Conservation (phyloP, 805 yeast species). For the Cyberlindnera maritima region DNA sequence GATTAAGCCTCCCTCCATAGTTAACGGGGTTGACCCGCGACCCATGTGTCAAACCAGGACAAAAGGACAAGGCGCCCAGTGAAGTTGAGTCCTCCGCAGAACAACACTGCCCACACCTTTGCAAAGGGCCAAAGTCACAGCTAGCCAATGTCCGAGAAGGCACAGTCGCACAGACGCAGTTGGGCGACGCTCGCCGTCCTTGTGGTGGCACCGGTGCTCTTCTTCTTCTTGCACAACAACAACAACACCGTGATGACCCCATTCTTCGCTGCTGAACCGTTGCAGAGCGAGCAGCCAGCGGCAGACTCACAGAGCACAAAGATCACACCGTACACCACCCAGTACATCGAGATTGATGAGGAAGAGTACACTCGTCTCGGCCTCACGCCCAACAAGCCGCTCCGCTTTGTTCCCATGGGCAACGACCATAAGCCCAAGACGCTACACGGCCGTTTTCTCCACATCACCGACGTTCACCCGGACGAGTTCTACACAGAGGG, state of each 20-base stretch:
- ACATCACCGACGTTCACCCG: constrained; percentile 84
- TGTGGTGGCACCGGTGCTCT: not conserved
- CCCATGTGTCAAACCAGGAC: not conserved
- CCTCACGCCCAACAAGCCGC: constrained; percentile 39
- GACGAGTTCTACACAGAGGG: constrained; percentile 64
- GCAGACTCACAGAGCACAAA: too few species aligned
- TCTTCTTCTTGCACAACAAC: too few species aligned
- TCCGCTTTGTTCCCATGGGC: constrained; percentile 25
- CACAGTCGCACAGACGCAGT: too few species aligned
- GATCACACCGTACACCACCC: constrained; percentile 1
- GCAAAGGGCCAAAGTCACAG: too few species aligned
- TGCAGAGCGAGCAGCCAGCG: not conserved
- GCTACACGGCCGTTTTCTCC: constrained; percentile 74
- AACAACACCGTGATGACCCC: not conserved
- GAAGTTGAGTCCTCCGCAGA: too few species aligned
- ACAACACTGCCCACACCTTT: too few species aligned
- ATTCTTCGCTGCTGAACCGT: not conserved
- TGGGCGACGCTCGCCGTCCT: not conserved
- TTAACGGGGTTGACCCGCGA: not conserved
- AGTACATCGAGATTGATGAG: constrained; percentile 24
- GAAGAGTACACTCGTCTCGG: constrained; percentile 34
- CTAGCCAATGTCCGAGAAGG: too few species aligned
- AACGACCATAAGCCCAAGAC: constrained; percentile 10
- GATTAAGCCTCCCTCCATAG: not conserved
- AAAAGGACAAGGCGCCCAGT: too few species aligned